Evolutionary conservation across 2,329 filamentous ascomycete genomes (phyloP), one percentile per base, ranked within the genome.

Genomic region (Rhytidhysteron rufulum): DNA sequence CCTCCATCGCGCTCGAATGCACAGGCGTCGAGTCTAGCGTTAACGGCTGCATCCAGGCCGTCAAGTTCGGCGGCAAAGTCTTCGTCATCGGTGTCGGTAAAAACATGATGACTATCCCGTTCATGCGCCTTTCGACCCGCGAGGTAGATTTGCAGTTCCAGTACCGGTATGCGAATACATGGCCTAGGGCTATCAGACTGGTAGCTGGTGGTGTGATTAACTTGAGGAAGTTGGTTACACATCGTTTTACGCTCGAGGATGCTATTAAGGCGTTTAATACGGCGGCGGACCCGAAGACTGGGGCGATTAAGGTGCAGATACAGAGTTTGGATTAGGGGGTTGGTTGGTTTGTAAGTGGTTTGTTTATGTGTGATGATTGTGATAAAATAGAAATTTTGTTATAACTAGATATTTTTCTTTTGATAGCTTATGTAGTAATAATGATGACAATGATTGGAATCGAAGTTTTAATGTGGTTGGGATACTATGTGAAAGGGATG

Each of bases 291-390:
- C 84, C 88, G 29, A 89, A 85, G 74, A 95, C 86, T 37, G 90
- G 91, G 5, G 88, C 90, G n/a, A 96, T 97, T 69, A 97, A 97
- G 77, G 90, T 96, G 45, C 86, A 89, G 77, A 96, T 96, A 59
- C 88, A 90, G 74, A 88, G 79, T 57, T 62, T 71, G 41, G 56
- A 61, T 42, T 54, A 56, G 43, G 19, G 34, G 30, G 34, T 33
- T 30, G 27, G 27, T 30, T 30, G 4, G 16, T 4, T 30, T n/a
- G 27, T n/a, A 30, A 30, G n/a, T n/a, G n/a, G n/a, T n/a, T n/a
- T n/a, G n/a, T n/a, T n/a, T n/a, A n/a, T n/a, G n/a, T n/a, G n/a
- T n/a, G n/a, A n/a, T n/a, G n/a, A n/a, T n/a, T n/a, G n/a, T n/a
- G n/a, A n/a, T n/a, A n/a, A n/a, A n/a, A n/a, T n/a, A n/a, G n/a